phyloP scores from a whole-genome alignment of 106 monocot genomes.

The Ottelia alismoides region DNA sequence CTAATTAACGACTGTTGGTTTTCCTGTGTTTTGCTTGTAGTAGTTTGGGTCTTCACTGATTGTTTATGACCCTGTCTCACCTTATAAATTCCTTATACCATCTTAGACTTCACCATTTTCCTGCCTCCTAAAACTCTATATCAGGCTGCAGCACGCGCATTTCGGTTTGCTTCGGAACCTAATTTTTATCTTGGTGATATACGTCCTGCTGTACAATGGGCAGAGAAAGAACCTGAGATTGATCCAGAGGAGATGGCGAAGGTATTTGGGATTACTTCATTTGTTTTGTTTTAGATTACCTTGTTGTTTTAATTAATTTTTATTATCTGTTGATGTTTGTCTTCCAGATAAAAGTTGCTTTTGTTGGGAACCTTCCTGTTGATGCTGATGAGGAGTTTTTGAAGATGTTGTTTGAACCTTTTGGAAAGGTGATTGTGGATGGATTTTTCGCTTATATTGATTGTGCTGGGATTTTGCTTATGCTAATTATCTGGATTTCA shows the following conservation, averaged over 20 bases:
- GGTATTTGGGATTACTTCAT: constrained; percentile 6
- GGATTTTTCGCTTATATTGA: neutral
- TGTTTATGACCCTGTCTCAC: no score
- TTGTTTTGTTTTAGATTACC: neutral
- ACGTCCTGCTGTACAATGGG: constrained; percentile 37
- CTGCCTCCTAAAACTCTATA: constrained; percentile 15
- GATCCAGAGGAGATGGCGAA: constrained; percentile 22
- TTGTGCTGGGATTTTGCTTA: neutral
- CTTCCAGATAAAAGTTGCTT: constrained; percentile 31
- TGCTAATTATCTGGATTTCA: constrained; percentile 5
- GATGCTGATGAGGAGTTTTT: constrained; percentile 26
- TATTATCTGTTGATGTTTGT: neutral
- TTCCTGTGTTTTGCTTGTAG: no score
- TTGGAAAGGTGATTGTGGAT: constrained; percentile 19
- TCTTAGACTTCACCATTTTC: constrained; percentile 12
- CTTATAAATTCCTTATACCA: no score
- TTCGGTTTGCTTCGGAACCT: constrained; percentile 22
- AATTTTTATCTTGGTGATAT: constrained; percentile 29
- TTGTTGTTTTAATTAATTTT: neutral
- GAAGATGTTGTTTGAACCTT: constrained; percentile 22
- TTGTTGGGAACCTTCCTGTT: constrained; percentile 33
- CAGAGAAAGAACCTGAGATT: constrained; percentile 28
- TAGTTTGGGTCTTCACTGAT: no score
- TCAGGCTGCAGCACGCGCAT: constrained; percentile 42
- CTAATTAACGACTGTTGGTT: no score